Conservation (phyloP, 805 yeast genomes). For the Starmerella roubikii region DNA sequence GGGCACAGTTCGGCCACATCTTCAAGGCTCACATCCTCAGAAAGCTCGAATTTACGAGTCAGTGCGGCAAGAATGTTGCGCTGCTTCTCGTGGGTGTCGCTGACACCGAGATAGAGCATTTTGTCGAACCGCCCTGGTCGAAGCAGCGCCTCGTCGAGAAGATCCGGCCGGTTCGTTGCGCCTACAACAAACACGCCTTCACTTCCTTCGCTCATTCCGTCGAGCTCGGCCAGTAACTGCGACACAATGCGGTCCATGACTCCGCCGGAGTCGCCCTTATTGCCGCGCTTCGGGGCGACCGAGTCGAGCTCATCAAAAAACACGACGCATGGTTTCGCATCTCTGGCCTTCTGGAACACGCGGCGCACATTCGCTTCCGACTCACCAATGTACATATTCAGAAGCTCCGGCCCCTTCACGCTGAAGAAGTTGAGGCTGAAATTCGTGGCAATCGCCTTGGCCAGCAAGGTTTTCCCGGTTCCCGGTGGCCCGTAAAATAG, state of each 20-base stretch:
- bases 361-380: conserved; percentile 93
- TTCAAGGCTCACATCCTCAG: conserved; percentile 43
- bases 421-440: conserved; percentile 89
- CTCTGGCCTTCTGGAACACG: conserved; percentile 88
- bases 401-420: conserved; percentile 91
- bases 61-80: conserved; percentile 72
- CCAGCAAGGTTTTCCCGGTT: conserved; percentile 89
- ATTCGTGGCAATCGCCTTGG: conserved; percentile 94
- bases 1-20: conserved; percentile 59
- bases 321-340: conserved; percentile 94
- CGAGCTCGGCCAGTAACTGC: conserved; percentile 84
- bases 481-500: conserved; percentile 98
- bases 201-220: conserved; percentile 76
- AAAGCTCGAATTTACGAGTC: conserved; percentile 57
- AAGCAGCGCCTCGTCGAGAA: conserved; percentile 82
- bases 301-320: conserved; percentile 96
- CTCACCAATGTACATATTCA: conserved; percentile 97
- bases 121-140: conserved; percentile 95
- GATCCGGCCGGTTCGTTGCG: conserved; percentile 95
- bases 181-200: conserved; percentile 96
- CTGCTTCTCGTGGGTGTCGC: conserved; percentile 85
- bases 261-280: conserved; percentile 97
- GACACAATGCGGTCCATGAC: conserved; percentile 98
- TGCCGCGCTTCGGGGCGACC: conserved; percentile 96
- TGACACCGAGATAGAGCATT: conserved; percentile 82